Percentiles rank a stretch among this genome's conserved stretches.
phyloP scores from a whole-genome alignment of 2,329 filamentous ascomycete genomes.

The Apiospora arundinis region DNA sequence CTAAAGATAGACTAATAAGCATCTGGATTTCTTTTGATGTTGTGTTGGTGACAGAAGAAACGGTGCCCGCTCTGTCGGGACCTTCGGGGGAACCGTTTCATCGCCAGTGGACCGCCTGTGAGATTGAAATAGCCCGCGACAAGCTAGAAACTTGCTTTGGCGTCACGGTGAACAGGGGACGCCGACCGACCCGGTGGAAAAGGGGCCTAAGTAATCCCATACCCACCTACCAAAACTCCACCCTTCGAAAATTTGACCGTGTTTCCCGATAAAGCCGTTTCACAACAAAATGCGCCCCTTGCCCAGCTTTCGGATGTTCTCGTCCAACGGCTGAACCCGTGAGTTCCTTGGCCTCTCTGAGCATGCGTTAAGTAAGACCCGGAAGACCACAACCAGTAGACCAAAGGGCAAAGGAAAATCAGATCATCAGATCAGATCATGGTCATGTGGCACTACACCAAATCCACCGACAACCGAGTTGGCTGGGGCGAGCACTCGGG shows the following conservation, averaged over 20 bases:
- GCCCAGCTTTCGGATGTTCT: neutral
- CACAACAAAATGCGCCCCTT: constrained; percentile 9
- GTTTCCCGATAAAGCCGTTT: neutral
- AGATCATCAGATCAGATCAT: too few relatives aligned
- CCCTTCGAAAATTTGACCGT: neutral
- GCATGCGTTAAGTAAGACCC: neutral
- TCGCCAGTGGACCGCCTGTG: neutral
- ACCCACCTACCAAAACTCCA: neutral
- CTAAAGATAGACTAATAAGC: neutral
- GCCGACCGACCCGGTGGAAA: neutral
- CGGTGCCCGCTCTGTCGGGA: neutral
- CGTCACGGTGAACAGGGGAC: neutral
- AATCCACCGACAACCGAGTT: constrained; percentile 10
- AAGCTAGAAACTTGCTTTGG: neutral
- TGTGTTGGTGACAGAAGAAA: neutral
- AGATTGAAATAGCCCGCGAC: constrained; percentile 1
- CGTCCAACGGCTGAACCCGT: neutral
- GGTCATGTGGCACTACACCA: constrained; percentile 19
- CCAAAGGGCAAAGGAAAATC: too few relatives aligned
- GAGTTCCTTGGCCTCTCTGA: neutral
- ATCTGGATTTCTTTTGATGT: neutral
- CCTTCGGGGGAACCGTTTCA: neutral
- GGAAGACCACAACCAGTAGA: neutral
- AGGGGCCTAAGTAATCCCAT: neutral
- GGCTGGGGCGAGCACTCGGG: constrained; percentile 20